Base-by-base conservation (phyloP, 768 basidiomycete species). In the Hortiboletus campestris region DNA sequence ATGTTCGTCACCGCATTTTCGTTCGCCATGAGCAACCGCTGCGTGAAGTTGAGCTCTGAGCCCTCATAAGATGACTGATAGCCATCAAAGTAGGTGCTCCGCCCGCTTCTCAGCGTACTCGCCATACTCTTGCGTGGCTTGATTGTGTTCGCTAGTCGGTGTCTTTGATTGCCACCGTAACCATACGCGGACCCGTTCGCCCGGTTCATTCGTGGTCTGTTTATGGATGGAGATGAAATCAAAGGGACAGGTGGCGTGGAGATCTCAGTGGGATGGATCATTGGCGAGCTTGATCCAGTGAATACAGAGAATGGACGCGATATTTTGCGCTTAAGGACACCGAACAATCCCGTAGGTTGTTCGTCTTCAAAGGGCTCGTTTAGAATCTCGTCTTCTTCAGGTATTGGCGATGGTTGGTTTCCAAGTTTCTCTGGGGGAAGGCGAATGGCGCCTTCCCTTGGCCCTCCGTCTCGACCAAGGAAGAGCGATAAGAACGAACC, bases 1-100 rank as follows among this genome's bases (percentile, higher is more conserved):
- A 99, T 91, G 62, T 88, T 93, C 53, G 92, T 95, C 6, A 94
- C 94, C 13, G 92, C 89, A 62, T 93, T 90, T 72, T 97, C 94
- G 71, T 97, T 97, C 19, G 96, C 96, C 76, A 95, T 85, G 42
- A 96, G 74, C 22, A 96, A 67, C 56, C 92, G 81, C 68, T 96
- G 91, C 0, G 95, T 88, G 61, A 98, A 93, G 63, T 91, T 93
- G 48, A 93, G 79, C 60, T 88, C 88, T 34, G 76, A 63, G 0
- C 75, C 75, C 9, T 74, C 75, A 39, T 66, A 68, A 22, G 74
- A 67, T 22, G 81, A 77, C 42, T 75, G 75, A 43, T 65, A 48
- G 35, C 73, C 76, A 47, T 81, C 82, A 13, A 58, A 12, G 45
- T 74, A 68, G 66, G 80, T 83, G 41, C 79, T 78, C 44, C 82